Base-by-base conservation (phyloP, 768 basidiomycete species). In the Cystofilobasidium bisporidii region DNA sequence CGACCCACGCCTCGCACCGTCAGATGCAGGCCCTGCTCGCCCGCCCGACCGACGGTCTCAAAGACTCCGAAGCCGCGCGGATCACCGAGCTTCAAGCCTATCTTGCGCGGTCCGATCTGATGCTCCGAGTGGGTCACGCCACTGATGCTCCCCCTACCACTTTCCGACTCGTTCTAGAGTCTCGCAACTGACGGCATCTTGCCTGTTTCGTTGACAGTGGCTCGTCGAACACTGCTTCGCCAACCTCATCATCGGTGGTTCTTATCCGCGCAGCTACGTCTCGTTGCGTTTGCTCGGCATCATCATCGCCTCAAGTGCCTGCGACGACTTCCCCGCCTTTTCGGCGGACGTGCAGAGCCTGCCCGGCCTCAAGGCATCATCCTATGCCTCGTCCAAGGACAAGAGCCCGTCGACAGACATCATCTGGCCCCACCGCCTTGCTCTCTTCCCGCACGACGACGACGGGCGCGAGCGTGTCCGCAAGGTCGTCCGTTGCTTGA, bases 251-350 rank as follows among this genome's bases (percentile, higher is more conserved):
- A 61, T 61, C 14, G 60, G 47, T 2, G 61, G 47, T 1, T 63
- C 67, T n/a, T 57, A 62, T n/a, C 48, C 67, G 4, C 61, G 67
- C 20, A 68, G 15, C n/a, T 62, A 58, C 53, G 47, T 68, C 40
- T 57, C 67, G 9, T 61, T 68, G 20, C 61, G 62, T 12, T 43
- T 68, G 4, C 61, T 68, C 28, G 26, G 55, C 22, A 22, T 56
- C 20, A 15, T 68, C 22, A 48, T 56, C 33, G n/a, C 67, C 18
- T 47, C 67, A 8, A 53, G 50, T 0, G 32, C 61, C 40, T 68
- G 62, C 32, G n/a, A 6, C 0, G 67, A 68, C 24, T 38, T 1
- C 33, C 24, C 55, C 8, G 14, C 30, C 47, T 36, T 38, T 12
- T 0, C 58, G 24, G 47, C 43, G 24, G 33, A 56, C 17, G 63